These are phyloP conservation scores for Rhizophagus prolifer DNA, from an alignment of 192 early-diverging fungal species.

Conservation along the genomic window DNA sequence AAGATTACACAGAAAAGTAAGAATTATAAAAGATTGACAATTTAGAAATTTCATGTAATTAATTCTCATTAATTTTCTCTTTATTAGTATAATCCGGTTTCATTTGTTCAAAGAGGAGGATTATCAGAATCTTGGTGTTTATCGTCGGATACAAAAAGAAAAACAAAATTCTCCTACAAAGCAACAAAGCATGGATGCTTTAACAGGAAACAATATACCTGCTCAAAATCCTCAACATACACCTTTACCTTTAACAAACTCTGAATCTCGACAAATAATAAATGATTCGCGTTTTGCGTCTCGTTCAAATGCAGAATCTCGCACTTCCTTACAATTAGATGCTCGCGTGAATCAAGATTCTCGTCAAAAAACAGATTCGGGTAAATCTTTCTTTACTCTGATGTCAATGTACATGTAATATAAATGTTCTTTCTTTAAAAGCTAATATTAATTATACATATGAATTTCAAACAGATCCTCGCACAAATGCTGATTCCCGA, in stretches of 20 bases:
- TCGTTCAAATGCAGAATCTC: background rate
- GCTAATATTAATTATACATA: too few relatives aligned
- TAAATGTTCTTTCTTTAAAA: too few relatives aligned
- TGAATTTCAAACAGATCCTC: too few relatives aligned
- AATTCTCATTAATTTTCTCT: background rate
- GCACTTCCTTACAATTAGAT: background rate
- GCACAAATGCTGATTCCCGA: background rate
- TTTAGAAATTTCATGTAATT: background rate
- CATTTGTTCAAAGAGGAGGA: constrained; percentile 11
- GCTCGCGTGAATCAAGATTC: background rate
- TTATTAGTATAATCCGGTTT: background rate
- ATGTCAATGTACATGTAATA: background rate
- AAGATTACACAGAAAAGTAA: background rate
- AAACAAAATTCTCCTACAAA: background rate
- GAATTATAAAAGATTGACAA: too few relatives aligned
- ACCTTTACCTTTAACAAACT: background rate
- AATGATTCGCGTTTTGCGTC: background rate
- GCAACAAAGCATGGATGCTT: background rate
- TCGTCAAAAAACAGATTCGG: background rate
- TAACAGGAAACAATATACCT: background rate
- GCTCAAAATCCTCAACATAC: background rate
- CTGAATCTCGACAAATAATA: background rate
- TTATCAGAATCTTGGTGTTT: constrained; percentile 7
- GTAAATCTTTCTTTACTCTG: background rate
- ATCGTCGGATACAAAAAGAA: constrained; percentile 4